Evolutionary conservation across 805 yeast genomes (phyloP), one percentile per base, ranked within the genome.

Genomic region (Spathaspora arborariae): DNA sequence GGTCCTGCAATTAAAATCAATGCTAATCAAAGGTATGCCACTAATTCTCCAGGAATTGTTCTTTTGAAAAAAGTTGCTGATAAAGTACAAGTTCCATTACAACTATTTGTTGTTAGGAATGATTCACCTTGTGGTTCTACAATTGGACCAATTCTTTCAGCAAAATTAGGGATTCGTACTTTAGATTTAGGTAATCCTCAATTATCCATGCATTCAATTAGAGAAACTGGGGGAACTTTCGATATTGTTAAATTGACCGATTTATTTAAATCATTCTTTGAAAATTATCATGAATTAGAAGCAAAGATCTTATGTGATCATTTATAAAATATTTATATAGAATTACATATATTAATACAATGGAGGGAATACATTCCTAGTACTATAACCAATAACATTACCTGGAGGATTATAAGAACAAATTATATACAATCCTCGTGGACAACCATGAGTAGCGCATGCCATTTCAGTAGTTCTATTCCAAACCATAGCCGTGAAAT

Each of bases 61-160:
- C 65, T 92, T 45, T 56, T 92, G 42, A 85, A 89, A 60, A 76
- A 81, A 51, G 66, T 86, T 44, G 97, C 95, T 2, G 76, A 81
- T 42, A 56, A 58, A 21, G 83, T 81, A 3, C 67, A 78, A 55
- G 84, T 87, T n/a, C 97, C 97, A 15, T 67, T 92, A 51, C 99
- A 92, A 65, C 65, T 90, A 47, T 89, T 92, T 69, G 97, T 91
- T n/a, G 96, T 86, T 21, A 79, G 92, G 46, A 94, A 92, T 63
- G 96, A 87, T 60, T 82, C 95, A 2, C 88, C 97, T 2, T 92
- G 98, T 67, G 99, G 99, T 2, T 85, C 96, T 1, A 92, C 99
- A 1, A 92, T 92, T 58, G 99, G 98, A 1, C 98, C 98, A 18
- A 87, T 91, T 65, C 71, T 92, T 48, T 85, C 96, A 30, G 84